Percentiles rank a stretch among this genome's conserved stretches.
These are phyloP conservation scores for Spirogloea muscicola DNA, from an alignment of 139 green algal species.

Conservation along the genomic window DNA sequence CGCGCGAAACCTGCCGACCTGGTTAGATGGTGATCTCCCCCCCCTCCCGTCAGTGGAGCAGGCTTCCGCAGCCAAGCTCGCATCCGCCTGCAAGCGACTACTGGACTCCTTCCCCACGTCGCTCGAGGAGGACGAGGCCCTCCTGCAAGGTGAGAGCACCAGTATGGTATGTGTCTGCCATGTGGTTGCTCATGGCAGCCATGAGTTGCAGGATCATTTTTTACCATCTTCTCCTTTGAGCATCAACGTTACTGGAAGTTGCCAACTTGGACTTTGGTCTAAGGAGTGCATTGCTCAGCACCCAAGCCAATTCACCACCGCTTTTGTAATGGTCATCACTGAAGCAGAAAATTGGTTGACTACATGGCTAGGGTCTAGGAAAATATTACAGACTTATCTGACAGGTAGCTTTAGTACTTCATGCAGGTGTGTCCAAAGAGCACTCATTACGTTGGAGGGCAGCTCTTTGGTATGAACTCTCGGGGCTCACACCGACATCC, in stretches of 20 bases:
- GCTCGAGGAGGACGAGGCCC: slow-evolving; percentile 29
- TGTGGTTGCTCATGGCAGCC: neutral
- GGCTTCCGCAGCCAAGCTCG: neutral
- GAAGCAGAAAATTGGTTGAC: no score
- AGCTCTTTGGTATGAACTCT: no score
- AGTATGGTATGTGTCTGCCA: neutral
- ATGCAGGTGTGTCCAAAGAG: no score
- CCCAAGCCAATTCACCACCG: no score
- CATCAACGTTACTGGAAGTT: neutral
- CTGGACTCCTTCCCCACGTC: slow-evolving; percentile 5
- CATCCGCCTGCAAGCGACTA: slow-evolving; percentile 3
- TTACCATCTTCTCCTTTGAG: neutral
- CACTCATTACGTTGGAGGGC: no score
- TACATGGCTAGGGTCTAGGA: no score
- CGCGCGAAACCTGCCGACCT: slow-evolving; percentile 24
- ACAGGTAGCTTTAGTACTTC: no score
- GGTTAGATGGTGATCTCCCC: slow-evolving; percentile 18
- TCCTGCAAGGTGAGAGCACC: neutral
- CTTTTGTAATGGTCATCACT: no score
- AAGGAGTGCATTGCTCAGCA: neutral
- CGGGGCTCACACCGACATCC: no score
- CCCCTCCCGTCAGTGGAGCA: slow-evolving; percentile 21
- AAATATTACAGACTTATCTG: no score
- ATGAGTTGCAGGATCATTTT: no score
- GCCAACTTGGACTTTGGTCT: neutral